Percentiles rank a stretch among this genome's conserved stretches.
phyloP scores from a whole-genome alignment of 2,329 filamentous ascomycete species.

The Gnomoniopsis smithogilvyi region DNA sequence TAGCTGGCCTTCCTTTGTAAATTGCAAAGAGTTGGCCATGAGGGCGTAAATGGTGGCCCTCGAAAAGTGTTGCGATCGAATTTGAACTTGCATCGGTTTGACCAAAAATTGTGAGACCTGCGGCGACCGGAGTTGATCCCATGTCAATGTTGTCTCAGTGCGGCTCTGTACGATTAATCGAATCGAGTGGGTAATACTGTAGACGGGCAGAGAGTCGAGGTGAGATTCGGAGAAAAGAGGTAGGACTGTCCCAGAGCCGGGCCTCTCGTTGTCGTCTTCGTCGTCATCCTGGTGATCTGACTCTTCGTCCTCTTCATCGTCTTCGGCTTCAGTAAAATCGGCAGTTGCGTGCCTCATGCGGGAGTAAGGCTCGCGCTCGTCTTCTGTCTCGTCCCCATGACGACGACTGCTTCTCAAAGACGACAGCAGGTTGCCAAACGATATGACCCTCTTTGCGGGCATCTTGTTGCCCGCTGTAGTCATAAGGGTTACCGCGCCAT shows the following conservation, averaged over 20 bases:
- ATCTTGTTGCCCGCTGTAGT: slow-evolving; percentile 21
- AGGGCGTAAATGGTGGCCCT: slow-evolving; percentile 84
- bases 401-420: slow-evolving; percentile 28
- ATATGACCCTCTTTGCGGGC: slow-evolving; percentile 27
- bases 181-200: slow-evolving; percentile 86
- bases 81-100: slow-evolving; percentile 91
- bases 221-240: slow-evolving; percentile 79
- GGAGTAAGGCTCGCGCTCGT: slow-evolving; percentile 28
- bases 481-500: slow-evolving; percentile 19
- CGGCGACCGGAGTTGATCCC: slow-evolving; percentile 93
- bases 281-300: slow-evolving; percentile 36
- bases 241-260: slow-evolving; percentile 40
- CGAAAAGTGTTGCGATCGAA: slow-evolving; percentile 78
- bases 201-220: slow-evolving; percentile 81
- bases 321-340: slow-evolving; percentile 63
- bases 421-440: slow-evolving; percentile 27
- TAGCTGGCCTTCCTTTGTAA: slow-evolving; percentile 78
- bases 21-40: slow-evolving; percentile 92
- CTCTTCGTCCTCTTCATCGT: slow-evolving; percentile 43
- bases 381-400: slow-evolving; percentile 18
- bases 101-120: slow-evolving; percentile 94
- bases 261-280: slow-evolving; percentile 24
- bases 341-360: slow-evolving; percentile 54
- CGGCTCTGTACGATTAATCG: slow-evolving; percentile 78
- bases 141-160: slow-evolving; percentile 88